Conservation (phyloP, 1,284 basidiomycete genomes). For the Boletellus dicymbophilus region DNA sequence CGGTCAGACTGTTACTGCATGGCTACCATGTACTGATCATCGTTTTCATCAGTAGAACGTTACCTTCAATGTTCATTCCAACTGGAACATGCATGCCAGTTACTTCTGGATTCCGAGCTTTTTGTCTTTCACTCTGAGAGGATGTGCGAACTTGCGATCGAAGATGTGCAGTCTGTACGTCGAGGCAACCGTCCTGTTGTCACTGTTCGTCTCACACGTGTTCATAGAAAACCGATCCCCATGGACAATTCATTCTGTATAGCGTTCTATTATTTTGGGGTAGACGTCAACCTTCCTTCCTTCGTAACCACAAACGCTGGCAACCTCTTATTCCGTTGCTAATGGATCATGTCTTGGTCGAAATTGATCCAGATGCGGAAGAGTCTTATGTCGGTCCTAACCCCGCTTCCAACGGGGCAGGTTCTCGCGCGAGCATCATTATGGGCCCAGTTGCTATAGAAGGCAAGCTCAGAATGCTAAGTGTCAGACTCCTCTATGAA, state of each 20-base stretch:
- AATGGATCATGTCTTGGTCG: slow-evolving; percentile 76
- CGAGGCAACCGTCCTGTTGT: neutral
- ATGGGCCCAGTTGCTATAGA: slow-evolving; percentile 73
- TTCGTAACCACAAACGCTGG: slow-evolving; percentile 83
- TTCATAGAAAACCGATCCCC: slow-evolving; percentile 83
- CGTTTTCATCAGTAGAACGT: slow-evolving; percentile 52
- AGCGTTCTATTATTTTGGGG: slow-evolving; percentile 79
- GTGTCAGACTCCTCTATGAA: slow-evolving; percentile 84
- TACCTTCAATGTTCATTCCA: slow-evolving; percentile 82
- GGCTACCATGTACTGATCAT: slow-evolving; percentile 13
- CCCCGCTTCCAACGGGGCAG: slow-evolving; percentile 34
- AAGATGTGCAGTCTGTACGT: slow-evolving; percentile 70
- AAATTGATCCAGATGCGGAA: slow-evolving; percentile 68
- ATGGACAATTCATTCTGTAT: slow-evolving; percentile 81
- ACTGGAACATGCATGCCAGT: slow-evolving; percentile 75
- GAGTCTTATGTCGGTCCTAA: slow-evolving; percentile 52
- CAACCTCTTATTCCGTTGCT: slow-evolving; percentile 77
- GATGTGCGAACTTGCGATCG: slow-evolving; percentile 79
- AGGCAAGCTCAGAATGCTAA: slow-evolving; percentile 71
- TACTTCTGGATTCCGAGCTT: slow-evolving; percentile 80
- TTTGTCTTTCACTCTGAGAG: slow-evolving; percentile 88
- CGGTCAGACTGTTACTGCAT: no score
- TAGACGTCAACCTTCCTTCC: slow-evolving; percentile 64
- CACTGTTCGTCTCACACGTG: slow-evolving; percentile 1
- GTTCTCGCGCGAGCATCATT: slow-evolving; percentile 38